A percentile compares a stretch with the other conserved stretches of the same genome.
Evolutionary conservation across 768 basidiomycete genomes (phyloP).

Genomic region (Pulveroboletus sp.): DNA sequence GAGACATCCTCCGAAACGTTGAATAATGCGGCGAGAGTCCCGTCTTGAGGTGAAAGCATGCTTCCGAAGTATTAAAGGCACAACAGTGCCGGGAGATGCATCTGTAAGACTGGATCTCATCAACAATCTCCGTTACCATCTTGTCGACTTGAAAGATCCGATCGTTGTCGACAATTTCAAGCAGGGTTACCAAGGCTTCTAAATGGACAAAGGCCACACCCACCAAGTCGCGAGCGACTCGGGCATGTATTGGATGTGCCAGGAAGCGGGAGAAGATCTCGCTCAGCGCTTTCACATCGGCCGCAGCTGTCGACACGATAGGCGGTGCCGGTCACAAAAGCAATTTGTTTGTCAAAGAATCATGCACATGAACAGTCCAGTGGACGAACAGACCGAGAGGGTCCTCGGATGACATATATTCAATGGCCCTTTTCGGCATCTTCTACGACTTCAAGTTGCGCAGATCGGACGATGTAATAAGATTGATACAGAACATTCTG

Average conservation of each 20-base stretch:
- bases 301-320: slow-evolving; percentile 40
- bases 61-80: slow-evolving; percentile 36
- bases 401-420: slow-evolving; percentile 39
- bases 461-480: slow-evolving; percentile 57
- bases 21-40: slow-evolving; percentile 49
- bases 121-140: slow-evolving; percentile 25
- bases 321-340: slow-evolving; percentile 66
- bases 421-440: slow-evolving; percentile 40
- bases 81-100: slow-evolving; percentile 63
- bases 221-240: slow-evolving; percentile 73
- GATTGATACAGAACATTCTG: too few species aligned
- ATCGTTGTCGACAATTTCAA: slow-evolving; percentile 48
- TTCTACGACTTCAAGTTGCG: slow-evolving; percentile 40
- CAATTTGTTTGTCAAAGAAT: too few species aligned
- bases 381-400: slow-evolving; percentile 54
- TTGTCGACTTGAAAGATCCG: slow-evolving; percentile 25
- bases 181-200: slow-evolving; percentile 49
- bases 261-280: slow-evolving; percentile 57
- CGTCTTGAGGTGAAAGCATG: slow-evolving; percentile 1
- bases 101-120: slow-evolving; percentile 50
- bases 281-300: slow-evolving; percentile 60
- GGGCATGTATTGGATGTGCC: slow-evolving; percentile 54
- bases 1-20: slow-evolving; percentile 61
- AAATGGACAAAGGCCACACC: slow-evolving; percentile 73
- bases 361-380: slow-evolving; percentile 58